A percentile compares a stretch with the other conserved stretches of the same genome.
Conservation (phyloP, 2,329 filamentous ascomycete species). For the Phaeosphaeriaceae sp. region DNA sequence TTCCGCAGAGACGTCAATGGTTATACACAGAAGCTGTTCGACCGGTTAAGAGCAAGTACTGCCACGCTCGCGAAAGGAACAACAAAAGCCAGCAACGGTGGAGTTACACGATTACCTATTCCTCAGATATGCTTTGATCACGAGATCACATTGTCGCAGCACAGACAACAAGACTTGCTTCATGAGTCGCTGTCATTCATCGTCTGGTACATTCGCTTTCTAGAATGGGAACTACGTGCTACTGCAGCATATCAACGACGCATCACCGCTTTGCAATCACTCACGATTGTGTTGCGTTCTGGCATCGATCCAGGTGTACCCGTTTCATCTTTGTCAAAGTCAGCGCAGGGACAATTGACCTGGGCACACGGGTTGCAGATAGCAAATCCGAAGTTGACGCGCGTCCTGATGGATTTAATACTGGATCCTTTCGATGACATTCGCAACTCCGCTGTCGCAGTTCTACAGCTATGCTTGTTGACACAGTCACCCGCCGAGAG, state of each 20-base stretch:
- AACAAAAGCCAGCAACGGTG: conserved; percentile 9
- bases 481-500: conserved; percentile 25
- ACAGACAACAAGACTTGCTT: conserved; percentile 35
- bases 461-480: conserved; percentile 49
- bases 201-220: conserved; percentile 75
- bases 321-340: conserved; percentile 51
- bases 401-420: conserved; percentile 77
- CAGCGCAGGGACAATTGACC: conserved; percentile 55
- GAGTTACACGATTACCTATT: conserved; percentile 22
- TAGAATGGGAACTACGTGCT: conserved; percentile 76
- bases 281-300: conserved; percentile 71
- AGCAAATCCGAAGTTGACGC: conserved; percentile 55
- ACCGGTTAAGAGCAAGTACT: conserved; percentile 63
- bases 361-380: conserved; percentile 60
- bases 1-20: conserved; percentile 82
- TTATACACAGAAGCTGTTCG: conserved; percentile 76
- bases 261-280: conserved; percentile 76
- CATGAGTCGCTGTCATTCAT: conserved; percentile 69
- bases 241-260: conserved; percentile 91
- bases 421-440: conserved; percentile 95
- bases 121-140: conserved; percentile 15
- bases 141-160: not conserved
- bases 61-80: conserved; percentile 34
- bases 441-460: conserved; percentile 61
- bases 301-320: conserved; percentile 65